These are phyloP conservation scores for Saturnispora gosingensis DNA, from an alignment of 805 yeast genomes.

Conservation along the genomic window DNA sequence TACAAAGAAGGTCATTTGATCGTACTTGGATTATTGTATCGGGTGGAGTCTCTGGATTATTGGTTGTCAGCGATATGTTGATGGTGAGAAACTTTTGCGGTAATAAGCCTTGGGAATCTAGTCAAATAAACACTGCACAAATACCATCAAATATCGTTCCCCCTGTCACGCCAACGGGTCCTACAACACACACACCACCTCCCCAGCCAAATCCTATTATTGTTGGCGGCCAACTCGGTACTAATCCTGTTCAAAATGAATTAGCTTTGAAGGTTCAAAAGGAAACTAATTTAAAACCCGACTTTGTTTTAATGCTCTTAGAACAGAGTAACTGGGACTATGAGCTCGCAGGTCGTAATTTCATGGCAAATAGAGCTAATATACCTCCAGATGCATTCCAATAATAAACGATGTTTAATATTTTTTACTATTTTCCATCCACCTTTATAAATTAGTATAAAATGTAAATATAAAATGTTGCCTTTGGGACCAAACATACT, in stretches of 20 bases:
- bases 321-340: constrained; percentile 85
- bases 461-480: not conserved
- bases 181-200: constrained; percentile 7
- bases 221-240: constrained; percentile 35
- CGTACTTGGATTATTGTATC: constrained; percentile 70
- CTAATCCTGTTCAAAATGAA: constrained; percentile 50
- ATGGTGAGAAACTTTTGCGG: constrained; percentile 54
- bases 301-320: constrained; percentile 72
- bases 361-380: constrained; percentile 48
- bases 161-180: constrained; percentile 2
- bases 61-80: constrained; percentile 83
- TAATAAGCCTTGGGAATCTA: constrained; percentile 44
- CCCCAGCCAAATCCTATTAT: constrained; percentile 8
- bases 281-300: constrained; percentile 69
- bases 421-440: not conserved
- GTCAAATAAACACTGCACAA: not conserved
- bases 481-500: not conserved
- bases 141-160: not conserved
- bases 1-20: constrained; percentile 72
- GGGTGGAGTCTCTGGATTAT: constrained; percentile 55
- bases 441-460: not conserved
- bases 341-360: constrained; percentile 57
- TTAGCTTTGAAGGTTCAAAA: constrained; percentile 53
- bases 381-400: constrained; percentile 49
- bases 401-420: not conserved